Evolutionary conservation across 495 filamentous ascomycete genomes (phyloP).

Genomic region (Penicillium coprophilum): DNA sequence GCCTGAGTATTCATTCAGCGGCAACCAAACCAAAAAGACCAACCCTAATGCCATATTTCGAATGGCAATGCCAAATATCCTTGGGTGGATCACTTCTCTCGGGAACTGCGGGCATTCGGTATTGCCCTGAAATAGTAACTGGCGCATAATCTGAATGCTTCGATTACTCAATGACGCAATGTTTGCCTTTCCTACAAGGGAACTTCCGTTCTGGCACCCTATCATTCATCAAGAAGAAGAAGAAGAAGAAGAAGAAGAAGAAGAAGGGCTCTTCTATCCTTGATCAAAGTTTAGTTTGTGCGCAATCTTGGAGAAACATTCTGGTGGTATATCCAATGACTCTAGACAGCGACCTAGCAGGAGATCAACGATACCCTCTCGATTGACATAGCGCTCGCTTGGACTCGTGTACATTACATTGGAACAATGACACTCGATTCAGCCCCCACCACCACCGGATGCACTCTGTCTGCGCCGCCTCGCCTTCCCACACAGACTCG

Average conservation of each 20-base stretch:
- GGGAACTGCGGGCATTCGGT: background rate
- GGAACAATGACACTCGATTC: background rate
- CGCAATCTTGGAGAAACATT: background rate
- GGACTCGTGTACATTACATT: background rate
- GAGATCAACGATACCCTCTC: background rate
- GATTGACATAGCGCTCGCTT: background rate
- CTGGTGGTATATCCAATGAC: background rate
- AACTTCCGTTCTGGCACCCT: background rate
- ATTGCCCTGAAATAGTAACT: background rate
- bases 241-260: background rate
- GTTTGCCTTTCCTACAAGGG: background rate
- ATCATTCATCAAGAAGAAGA: too few relatives aligned
- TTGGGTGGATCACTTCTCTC: background rate
- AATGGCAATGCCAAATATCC: background rate
- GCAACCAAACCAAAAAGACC: background rate
- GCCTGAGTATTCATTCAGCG: background rate
- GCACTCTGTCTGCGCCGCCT: conserved; percentile 16
- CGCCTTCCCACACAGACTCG: conserved; percentile 22
- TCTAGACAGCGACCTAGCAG: background rate
- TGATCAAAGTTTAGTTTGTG: background rate
- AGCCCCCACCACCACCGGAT: conserved; percentile 18
- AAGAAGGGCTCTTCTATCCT: background rate
- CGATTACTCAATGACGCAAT: background rate
- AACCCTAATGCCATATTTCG: background rate
- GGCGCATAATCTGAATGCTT: background rate